Conservation (phyloP, 1,139 yeast species). For the Kurtzmaniella natalensis region DNA sequence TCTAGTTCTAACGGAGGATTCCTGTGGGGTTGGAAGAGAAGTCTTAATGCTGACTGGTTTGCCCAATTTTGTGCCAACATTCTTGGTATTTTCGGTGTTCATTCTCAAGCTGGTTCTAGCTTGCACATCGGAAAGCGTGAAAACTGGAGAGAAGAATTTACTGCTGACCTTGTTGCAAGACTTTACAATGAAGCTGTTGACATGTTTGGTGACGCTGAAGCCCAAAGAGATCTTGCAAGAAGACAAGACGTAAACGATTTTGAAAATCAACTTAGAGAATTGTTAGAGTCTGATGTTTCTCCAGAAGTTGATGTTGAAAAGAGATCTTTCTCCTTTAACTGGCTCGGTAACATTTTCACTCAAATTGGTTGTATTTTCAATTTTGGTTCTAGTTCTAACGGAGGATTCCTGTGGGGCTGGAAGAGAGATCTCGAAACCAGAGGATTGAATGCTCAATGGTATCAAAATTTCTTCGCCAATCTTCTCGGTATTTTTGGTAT, state of each 20-base stretch:
- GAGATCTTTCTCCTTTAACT: neutral
- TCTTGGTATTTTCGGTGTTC: neutral
- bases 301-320: constrained; percentile 3
- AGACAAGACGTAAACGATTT: constrained; percentile 2
- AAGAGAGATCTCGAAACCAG: constrained; percentile 1
- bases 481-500: constrained; percentile 1
- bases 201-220: constrained; percentile 1
- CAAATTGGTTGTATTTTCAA: constrained; percentile 1
- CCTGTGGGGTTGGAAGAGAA: constrained; percentile 1
- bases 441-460: constrained; percentile 1
- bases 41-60: neutral
- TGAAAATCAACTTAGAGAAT: constrained; percentile 2
- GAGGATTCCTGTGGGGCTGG: constrained; percentile 1
- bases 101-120: neutral
- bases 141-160: constrained; percentile 1
- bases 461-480: constrained; percentile 1
- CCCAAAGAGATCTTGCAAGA: neutral
- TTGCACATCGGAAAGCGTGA: neutral
- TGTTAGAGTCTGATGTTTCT: constrained; percentile 1
- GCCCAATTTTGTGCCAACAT: constrained; percentile 1
- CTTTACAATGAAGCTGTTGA: constrained; percentile 1
- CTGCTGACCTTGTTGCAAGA: constrained; percentile 3
- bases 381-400: neutral
- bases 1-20: neutral
- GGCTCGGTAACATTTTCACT: neutral